Percentiles rank a stretch among this genome's conserved stretches.
Evolutionary conservation across 192 early-diverging fungal genomes (phyloP).

Genomic region (Backusella luteola): DNA sequence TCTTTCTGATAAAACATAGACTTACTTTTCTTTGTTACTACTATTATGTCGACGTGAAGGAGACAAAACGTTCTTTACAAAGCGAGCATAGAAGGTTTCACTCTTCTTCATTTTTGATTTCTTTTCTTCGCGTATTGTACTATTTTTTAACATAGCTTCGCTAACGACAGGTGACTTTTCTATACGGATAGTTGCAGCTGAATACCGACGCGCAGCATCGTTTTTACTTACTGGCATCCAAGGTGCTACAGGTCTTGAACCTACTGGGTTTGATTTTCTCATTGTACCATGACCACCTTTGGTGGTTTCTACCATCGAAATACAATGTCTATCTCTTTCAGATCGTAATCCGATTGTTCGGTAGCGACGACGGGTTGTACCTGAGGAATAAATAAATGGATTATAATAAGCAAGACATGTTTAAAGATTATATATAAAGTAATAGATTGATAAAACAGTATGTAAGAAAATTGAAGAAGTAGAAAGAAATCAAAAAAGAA

Average conservation of each 20-base stretch:
- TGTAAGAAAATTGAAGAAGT: background rate
- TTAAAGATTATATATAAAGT: background rate
- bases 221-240: slow-evolving; percentile 7
- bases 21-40: slow-evolving; percentile 13
- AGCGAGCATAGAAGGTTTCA: slow-evolving; percentile 24
- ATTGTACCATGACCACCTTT: background rate
- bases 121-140: background rate
- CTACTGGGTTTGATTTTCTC: background rate
- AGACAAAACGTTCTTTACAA: slow-evolving; percentile 23
- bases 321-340: slow-evolving; percentile 20
- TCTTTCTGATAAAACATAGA: background rate
- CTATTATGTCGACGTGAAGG: slow-evolving; percentile 9
- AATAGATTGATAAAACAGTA: background rate
- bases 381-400: background rate
- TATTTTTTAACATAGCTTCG: background rate
- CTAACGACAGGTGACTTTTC: background rate
- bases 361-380: slow-evolving; percentile 17
- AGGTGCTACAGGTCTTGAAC: slow-evolving; percentile 13
- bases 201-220: background rate
- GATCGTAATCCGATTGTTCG: slow-evolving; percentile 22
- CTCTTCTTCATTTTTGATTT: slow-evolving; percentile 22
- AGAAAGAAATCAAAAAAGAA: background rate
- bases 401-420: background rate
- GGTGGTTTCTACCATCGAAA: slow-evolving; percentile 24
- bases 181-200: slow-evolving; percentile 15